Conservation (phyloP, 192 early-diverging fungal species). For the Coemansia furcata region DNA sequence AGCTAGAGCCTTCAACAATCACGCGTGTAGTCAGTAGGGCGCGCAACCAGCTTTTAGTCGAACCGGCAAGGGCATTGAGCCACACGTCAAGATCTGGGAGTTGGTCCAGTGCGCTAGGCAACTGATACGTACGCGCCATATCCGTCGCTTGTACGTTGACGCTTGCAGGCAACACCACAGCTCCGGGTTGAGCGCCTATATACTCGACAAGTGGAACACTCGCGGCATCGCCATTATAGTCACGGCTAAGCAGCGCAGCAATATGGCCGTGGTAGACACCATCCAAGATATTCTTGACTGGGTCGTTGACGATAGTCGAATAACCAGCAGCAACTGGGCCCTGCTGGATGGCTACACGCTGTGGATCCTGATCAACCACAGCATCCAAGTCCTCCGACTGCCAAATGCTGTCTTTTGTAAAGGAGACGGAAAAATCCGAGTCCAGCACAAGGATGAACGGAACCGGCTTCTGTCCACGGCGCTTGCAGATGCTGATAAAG, state of each 20-base stretch:
- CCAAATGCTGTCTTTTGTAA: conserved; percentile 91
- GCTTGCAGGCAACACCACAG: neutral
- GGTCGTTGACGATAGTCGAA: conserved; percentile 76
- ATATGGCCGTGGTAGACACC: conserved; percentile 81
- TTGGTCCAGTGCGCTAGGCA: too few species aligned
- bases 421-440: conserved; percentile 84
- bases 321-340: conserved; percentile 79
- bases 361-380: conserved; percentile 79
- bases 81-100: too few species aligned
- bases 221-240: conserved; percentile 61
- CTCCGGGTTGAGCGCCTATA: conserved; percentile 36
- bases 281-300: conserved; percentile 84
- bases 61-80: too few species aligned
- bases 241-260: conserved; percentile 64
- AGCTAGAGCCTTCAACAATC: too few species aligned
- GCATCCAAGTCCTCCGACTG: conserved; percentile 85
- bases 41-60: too few species aligned
- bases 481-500: conserved; percentile 47
- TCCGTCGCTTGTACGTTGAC: too few species aligned
- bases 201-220: conserved; percentile 75
- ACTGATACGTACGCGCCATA: too few species aligned
- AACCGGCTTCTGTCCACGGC: conserved; percentile 74
- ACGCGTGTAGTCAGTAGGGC: too few species aligned
- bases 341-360: conserved; percentile 82
- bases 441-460: conserved; percentile 91